Base-by-base conservation (phyloP, 2,329 filamentous ascomycete species). In the Balansia obtecta region DNA sequence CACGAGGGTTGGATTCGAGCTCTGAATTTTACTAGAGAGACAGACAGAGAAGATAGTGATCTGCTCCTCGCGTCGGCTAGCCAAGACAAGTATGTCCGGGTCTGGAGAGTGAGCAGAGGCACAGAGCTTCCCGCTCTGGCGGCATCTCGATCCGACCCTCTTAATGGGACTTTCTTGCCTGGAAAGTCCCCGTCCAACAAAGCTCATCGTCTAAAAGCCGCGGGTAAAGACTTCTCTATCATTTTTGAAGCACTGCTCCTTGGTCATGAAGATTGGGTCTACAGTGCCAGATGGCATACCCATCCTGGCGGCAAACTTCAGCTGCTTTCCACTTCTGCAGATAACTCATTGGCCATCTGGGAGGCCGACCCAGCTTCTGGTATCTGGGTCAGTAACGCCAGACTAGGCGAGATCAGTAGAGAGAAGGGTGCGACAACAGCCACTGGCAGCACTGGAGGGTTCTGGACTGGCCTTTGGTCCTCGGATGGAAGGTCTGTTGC, bases 211-310 rank as follows among this genome's bases (percentile, higher is more conserved):
- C 80, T 98, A 52, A 76, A 78, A 41, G 74, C 79, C 2, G 71
- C 69, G 0, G 73, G 68, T 1, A 72, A 71, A 4, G 83, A 84
- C 56, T 91, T 86, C 65, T 86, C 85, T 7, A 75, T 95, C 50
- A 95, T 89, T 0, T 97, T 98, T 57, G 93, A 98, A 65, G 93
- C 93, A 1, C 73, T 98, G 2, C 76, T 98, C 6, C 78, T 98
- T 2, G 93, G 93, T 9, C 93, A 98, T 62, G 93, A 98, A 63
- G 93, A 98, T 61, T 98, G 93, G 93, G 91, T 98, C 51, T 97
- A 95, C 67, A 94, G 86, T 50, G 83, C 87, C 2, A 74, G 75
- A 50, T 96, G 90, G 90, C 76, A 78, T 52, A 72, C 73, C 7
- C 64, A 71, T 42, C 60, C 68, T 13, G 68, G 71, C 52, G 68